These are phyloP conservation scores for Podospora australis DNA, from an alignment of 495 filamentous ascomycete species.

Conservation along the genomic window DNA sequence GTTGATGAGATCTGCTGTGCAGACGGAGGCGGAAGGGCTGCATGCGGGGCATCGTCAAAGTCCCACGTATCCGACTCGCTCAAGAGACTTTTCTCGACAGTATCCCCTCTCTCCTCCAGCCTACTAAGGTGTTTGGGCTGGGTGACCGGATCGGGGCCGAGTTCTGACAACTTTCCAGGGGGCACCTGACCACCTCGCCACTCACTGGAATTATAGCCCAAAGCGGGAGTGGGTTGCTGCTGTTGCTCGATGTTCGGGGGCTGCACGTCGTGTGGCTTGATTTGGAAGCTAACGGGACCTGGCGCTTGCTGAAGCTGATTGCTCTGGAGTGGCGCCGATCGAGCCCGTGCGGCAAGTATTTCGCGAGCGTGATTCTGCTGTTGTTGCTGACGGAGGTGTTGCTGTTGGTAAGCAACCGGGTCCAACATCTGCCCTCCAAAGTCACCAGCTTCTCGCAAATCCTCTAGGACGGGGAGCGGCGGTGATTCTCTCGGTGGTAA, in stretches of 20 bases:
- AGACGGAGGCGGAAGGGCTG: constrained; percentile 19
- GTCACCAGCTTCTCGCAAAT: constrained; percentile 41
- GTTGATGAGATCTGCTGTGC: constrained; percentile 35
- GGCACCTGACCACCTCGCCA: constrained; percentile 38
- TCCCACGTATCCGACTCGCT: constrained; percentile 77
- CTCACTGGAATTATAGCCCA: constrained; percentile 30
- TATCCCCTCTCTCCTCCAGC: constrained; percentile 31
- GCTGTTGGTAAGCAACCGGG: constrained; percentile 25
- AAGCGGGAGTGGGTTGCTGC: constrained; percentile 7
- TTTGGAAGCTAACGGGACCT: constrained; percentile 27
- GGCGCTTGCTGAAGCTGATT: constrained; percentile 48
- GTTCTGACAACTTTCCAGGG: constrained; percentile 44
- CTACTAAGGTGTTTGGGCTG: constrained; percentile 16
- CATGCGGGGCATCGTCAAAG: constrained; percentile 64
- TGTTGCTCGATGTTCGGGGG: constrained; percentile 31
- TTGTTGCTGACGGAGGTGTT: constrained; percentile 12
- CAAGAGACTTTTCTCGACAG: constrained; percentile 25
- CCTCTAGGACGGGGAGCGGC: constrained; percentile 42
- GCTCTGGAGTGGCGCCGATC: constrained; percentile 46
- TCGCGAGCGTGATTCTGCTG: constrained; percentile 36
- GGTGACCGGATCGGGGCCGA: constrained; percentile 38
- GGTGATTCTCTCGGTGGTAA: constrained; percentile 51
- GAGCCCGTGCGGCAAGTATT: constrained; percentile 24
- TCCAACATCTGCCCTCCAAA: constrained; percentile 34
- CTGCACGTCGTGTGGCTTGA: constrained; percentile 35